Conservation (phyloP, 441 rosid genomes). For the Erodium chrysanthum region DNA sequence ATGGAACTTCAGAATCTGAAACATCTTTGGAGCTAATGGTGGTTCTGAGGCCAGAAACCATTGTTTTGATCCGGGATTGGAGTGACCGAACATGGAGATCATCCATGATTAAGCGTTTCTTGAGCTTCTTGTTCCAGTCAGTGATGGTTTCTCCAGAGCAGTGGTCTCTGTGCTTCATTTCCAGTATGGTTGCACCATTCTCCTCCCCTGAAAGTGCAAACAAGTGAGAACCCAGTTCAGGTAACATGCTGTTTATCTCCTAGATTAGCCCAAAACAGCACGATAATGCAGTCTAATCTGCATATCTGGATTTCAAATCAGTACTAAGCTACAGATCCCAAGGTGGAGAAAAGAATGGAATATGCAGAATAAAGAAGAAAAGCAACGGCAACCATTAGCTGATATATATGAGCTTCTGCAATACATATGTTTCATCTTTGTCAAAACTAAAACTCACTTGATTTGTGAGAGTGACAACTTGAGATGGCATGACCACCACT, state of each 20-base stretch:
- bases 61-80: slow-evolving; percentile 40
- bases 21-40: neutral
- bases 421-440: neutral
- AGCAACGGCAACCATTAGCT: slow-evolving; percentile 4
- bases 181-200: slow-evolving; percentile 51
- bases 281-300: too few species aligned
- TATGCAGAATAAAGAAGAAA: neutral
- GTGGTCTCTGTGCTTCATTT: slow-evolving; percentile 57
- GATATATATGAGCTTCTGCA: neutral
- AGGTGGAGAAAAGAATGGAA: neutral
- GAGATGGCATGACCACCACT: slow-evolving; percentile 14
- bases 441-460: slow-evolving; percentile 37
- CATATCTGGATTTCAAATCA: neutral
- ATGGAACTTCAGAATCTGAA: slow-evolving; percentile 35
- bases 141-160: slow-evolving; percentile 35
- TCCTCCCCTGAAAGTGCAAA: slow-evolving; percentile 32
- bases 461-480: slow-evolving; percentile 45
- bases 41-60: slow-evolving; percentile 15
- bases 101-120: slow-evolving; percentile 44
- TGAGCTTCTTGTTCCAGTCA: slow-evolving; percentile 52
- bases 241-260: too few species aligned
- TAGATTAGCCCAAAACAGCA: too few species aligned
- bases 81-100: slow-evolving; percentile 39
- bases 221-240: slow-evolving; percentile 1
- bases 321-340: slow-evolving; percentile 6